A percentile compares a stretch with the other conserved stretches of the same genome.
phyloP scores from a whole-genome alignment of 2,329 filamentous ascomycete species.

The Diaporthe sp. region DNA sequence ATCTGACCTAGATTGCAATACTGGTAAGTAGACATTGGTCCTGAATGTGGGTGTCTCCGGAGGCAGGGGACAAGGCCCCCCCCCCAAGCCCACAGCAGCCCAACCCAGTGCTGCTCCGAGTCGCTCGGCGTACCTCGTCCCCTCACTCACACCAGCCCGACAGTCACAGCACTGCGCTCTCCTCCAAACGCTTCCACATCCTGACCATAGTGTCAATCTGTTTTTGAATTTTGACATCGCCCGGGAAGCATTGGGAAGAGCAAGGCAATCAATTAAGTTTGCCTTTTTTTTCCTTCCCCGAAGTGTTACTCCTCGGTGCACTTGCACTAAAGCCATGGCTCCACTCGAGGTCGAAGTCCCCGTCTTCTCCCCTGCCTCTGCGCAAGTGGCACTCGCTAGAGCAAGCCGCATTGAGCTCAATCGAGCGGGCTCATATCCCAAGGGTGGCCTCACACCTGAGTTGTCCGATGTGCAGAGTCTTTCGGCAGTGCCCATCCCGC shows the following conservation, averaged over 20 bases:
- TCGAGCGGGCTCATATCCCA: constrained; percentile 61
- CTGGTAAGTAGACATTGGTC: background rate
- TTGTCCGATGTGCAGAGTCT: constrained; percentile 54
- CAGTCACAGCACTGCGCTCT: background rate
- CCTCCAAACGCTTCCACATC: background rate
- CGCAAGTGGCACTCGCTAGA: constrained; percentile 54
- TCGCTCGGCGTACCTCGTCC: background rate
- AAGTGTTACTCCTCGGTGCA: no score
- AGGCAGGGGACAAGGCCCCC: constrained; percentile 1
- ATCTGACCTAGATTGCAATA: background rate
- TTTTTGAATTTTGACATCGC: background rate
- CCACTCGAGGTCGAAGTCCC: constrained; percentile 69
- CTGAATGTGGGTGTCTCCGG: background rate
- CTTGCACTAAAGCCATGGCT: background rate
- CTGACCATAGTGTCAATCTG: background rate
- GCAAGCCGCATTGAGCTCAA: constrained; percentile 69
- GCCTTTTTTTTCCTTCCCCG: rapidly evolving
- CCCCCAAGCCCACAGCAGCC: background rate
- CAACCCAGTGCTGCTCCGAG: background rate
- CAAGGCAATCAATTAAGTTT: background rate
- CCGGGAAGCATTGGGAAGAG: background rate
- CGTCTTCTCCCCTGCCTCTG: constrained; percentile 62
- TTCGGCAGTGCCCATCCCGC: constrained; percentile 51
- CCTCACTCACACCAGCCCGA: background rate
- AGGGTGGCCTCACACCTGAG: constrained; percentile 66